These are phyloP conservation scores for Fusarium verticillioides DNA, from an alignment of 2,329 filamentous ascomycete genomes.

Conservation along the genomic window DNA sequence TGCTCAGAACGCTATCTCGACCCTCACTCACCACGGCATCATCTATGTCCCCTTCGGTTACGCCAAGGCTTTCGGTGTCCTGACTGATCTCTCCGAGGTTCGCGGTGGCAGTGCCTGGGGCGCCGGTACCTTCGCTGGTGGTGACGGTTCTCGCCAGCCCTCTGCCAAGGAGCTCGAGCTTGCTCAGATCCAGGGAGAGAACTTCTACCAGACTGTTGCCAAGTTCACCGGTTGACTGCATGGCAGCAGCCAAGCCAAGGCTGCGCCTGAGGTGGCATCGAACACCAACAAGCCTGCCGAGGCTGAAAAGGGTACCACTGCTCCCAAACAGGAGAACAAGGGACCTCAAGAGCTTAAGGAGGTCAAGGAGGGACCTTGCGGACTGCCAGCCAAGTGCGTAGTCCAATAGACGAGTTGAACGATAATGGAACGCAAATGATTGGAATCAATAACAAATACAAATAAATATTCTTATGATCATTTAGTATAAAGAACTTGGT, in stretches of 20 bases:
- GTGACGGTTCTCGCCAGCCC: constrained; percentile 87
- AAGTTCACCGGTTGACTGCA: constrained; percentile 84
- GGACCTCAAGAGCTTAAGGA: constrained; percentile 52
- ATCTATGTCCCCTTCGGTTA: constrained; percentile 97
- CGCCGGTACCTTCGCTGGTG: constrained; percentile 85
- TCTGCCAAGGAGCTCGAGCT: constrained; percentile 78
- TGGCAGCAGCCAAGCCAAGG: constrained; percentile 61
- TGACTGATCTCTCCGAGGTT: constrained; percentile 80
- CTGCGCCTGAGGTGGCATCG: constrained; percentile 43
- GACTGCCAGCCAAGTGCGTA: constrained; percentile 78
- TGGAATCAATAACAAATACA: constrained; percentile 28
- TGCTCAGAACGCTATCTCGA: constrained; percentile 82
- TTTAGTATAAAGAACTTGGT: background rate
- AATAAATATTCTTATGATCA: constrained; percentile 12
- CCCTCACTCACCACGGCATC: constrained; percentile 91
- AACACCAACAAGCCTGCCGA: constrained; percentile 38
- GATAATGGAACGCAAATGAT: constrained; percentile 29
- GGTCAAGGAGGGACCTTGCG: constrained; percentile 76
- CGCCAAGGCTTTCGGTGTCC: constrained; percentile 76
- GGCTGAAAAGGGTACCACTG: constrained; percentile 24
- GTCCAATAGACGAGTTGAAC: constrained; percentile 63
- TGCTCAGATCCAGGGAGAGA: constrained; percentile 84
- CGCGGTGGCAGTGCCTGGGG: constrained; percentile 93
- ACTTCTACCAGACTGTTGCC: constrained; percentile 80
- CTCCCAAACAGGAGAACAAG: constrained; percentile 34